Percentiles rank a stretch among this genome's conserved stretches.
Conservation (phyloP, 352 stramenopile species). For the Aphanomyces euteiches region DNA sequence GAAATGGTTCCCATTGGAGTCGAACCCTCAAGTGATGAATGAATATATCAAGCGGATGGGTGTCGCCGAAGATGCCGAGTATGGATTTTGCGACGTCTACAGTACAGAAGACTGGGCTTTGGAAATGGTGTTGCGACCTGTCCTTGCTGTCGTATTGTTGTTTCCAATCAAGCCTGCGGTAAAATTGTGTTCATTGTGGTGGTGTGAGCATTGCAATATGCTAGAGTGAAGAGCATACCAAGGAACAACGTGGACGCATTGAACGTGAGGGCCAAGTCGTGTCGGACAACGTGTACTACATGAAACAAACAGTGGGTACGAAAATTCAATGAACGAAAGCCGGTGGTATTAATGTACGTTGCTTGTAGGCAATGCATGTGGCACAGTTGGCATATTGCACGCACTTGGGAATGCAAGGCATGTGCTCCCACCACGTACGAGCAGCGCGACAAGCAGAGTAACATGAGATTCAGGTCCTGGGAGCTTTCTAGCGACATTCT, state of each 20-base stretch:
- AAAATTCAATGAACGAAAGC: constrained; percentile 7
- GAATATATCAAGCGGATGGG: constrained; percentile 92
- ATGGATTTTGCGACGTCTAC: constrained; percentile 93
- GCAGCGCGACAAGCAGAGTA: background rate
- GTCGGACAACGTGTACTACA: constrained; percentile 81
- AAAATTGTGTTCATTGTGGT: constrained; percentile 30
- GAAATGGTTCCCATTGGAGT: constrained; percentile 90
- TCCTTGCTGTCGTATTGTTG: constrained; percentile 92
- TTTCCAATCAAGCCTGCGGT: constrained; percentile 92
- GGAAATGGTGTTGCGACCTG: constrained; percentile 92
- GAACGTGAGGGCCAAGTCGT: constrained; percentile 66
- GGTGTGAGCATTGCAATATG: constrained; percentile 17
- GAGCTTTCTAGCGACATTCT: constrained; percentile 83
- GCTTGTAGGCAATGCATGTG: constrained; percentile 89
- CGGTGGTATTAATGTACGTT: too few relatives aligned
- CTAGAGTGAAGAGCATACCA: constrained; percentile 70
- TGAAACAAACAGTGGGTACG: constrained; percentile 92
- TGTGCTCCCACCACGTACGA: constrained; percentile 57
- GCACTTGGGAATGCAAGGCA: constrained; percentile 89
- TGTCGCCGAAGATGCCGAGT: constrained; percentile 69
- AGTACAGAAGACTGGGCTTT: constrained; percentile 96
- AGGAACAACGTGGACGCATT: constrained; percentile 68
- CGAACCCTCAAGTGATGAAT: constrained; percentile 94
- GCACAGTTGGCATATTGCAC: constrained; percentile 94
- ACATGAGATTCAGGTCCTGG: constrained; percentile 37